A percentile compares a stretch with the other conserved stretches of the same genome.
Evolutionary conservation across 306 rosid species (phyloP).

Genomic region (Psophocarpus tetragonolobus): DNA sequence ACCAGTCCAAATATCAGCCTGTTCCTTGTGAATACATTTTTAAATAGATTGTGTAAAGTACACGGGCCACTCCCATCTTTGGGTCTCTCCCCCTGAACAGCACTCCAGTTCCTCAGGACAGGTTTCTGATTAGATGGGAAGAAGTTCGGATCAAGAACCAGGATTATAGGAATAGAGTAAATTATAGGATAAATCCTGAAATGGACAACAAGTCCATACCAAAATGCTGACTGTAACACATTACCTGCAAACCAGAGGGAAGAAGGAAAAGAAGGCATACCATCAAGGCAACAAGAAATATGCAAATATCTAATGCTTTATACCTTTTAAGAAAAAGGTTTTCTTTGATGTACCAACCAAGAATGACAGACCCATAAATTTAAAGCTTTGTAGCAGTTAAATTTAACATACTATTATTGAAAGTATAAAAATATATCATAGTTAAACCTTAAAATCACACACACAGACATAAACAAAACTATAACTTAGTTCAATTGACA

Average conservation of each 20-base stretch:
- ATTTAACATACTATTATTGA: background rate
- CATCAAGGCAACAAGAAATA: conserved; percentile 28
- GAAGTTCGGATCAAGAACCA: conserved; percentile 76
- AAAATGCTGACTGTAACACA: conserved; percentile 86
- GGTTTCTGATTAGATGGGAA: conserved; percentile 66
- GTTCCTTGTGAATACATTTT: conserved; percentile 56
- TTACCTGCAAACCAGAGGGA: conserved; percentile 58
- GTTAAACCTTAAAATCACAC: background rate
- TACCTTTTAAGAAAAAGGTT: background rate
- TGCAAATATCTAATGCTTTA: conserved; percentile 6
- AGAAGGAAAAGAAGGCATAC: conserved; percentile 25
- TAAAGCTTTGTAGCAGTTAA: background rate
- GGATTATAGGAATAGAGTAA: conserved; percentile 71
- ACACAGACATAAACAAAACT: background rate
- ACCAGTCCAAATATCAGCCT: conserved; percentile 72
- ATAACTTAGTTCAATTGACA: background rate
- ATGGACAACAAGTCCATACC: conserved; percentile 96
- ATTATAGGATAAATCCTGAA: conserved; percentile 90
- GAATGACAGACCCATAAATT: background rate
- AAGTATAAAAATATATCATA: background rate
- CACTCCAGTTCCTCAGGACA: conserved; percentile 62
- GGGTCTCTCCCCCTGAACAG: conserved; percentile 40
- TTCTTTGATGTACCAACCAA: conserved; percentile 29
- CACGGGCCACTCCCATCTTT: conserved; percentile 34
- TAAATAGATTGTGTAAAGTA: conserved; percentile 47